Conservation (phyloP, 2,329 filamentous ascomycete genomes). For the Colletotrichum tabaci region DNA sequence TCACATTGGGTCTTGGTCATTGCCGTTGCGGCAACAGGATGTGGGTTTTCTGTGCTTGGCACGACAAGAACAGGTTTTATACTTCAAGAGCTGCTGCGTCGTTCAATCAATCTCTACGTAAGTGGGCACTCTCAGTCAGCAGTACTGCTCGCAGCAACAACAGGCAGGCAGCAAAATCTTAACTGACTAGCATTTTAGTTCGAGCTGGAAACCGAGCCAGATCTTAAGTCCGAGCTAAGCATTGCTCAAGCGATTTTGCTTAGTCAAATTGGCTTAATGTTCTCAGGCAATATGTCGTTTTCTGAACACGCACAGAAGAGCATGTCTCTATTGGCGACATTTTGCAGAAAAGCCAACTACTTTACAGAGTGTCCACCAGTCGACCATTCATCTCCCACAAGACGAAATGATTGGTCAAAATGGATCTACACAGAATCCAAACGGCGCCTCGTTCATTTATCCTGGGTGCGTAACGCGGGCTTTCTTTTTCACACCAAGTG, state of each 20-base stretch:
- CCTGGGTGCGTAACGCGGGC: not conserved
- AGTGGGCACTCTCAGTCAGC: not conserved
- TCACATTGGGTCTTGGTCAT: conserved; percentile 1
- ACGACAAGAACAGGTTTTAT: not conserved
- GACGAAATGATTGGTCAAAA: not conserved
- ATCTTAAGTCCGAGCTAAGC: not conserved
- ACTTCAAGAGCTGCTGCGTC: not conserved
- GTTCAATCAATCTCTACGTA: conserved; percentile 9
- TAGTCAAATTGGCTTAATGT: conserved; percentile 19
- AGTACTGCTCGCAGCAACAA: not conserved
- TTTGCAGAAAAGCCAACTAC: conserved; percentile 3
- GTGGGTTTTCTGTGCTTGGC: not conserved
- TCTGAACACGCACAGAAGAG: conserved; percentile 15
- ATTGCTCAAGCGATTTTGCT: conserved; percentile 1
- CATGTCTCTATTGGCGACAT: conserved; percentile 20
- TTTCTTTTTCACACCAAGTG: not conserved
- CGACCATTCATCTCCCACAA: not conserved
- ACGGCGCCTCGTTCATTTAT: not conserved
- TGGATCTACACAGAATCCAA: not conserved
- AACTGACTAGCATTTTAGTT: not conserved
- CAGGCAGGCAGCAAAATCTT: not conserved
- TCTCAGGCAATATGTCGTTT: conserved; percentile 24
- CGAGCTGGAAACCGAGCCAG: not conserved
- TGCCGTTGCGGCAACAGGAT: conserved; percentile 1
- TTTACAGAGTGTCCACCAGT: not conserved